phyloP scores from a whole-genome alignment of 164 flowering plant genomes.

The Berberis thunbergii region DNA sequence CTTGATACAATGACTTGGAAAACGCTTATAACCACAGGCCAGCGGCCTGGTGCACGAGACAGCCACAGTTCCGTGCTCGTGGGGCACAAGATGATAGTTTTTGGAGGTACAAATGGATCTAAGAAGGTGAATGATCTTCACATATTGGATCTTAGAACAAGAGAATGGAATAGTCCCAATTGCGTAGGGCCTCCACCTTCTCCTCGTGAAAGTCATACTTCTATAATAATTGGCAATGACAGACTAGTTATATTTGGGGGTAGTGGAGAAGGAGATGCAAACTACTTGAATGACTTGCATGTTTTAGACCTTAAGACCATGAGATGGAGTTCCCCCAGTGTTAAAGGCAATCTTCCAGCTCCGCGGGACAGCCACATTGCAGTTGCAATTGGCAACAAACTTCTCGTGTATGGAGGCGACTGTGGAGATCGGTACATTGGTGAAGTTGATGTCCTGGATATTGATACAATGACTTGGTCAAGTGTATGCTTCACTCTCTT shows the following conservation, averaged over 20 bases:
- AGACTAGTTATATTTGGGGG: slow-evolving; percentile 86
- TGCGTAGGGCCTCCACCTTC: slow-evolving; percentile 65
- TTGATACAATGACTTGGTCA: slow-evolving; percentile 64
- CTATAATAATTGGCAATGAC: slow-evolving; percentile 56
- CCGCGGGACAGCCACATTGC: slow-evolving; percentile 88
- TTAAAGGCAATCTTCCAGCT: slow-evolving; percentile 61
- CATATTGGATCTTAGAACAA: slow-evolving; percentile 50
- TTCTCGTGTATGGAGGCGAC: slow-evolving; percentile 88
- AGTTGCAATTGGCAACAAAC: slow-evolving; percentile 47
- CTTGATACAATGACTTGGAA: slow-evolving; percentile 72
- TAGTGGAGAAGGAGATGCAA: slow-evolving; percentile 84
- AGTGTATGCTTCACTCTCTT: slow-evolving; percentile 33
- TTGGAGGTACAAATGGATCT: slow-evolving; percentile 90
- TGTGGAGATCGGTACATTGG: slow-evolving; percentile 83
- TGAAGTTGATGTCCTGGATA: slow-evolving; percentile 60
- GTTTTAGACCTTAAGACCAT: slow-evolving; percentile 64
- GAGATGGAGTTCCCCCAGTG: slow-evolving; percentile 65
- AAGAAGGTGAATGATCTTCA: slow-evolving; percentile 83
- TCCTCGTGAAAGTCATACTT: slow-evolving; percentile 88
- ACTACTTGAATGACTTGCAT: slow-evolving; percentile 85
- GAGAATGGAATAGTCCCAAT: slow-evolving; percentile 60
- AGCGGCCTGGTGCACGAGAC: slow-evolving; percentile 87
- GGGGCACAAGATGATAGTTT: slow-evolving; percentile 63
- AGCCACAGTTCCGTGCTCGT: slow-evolving; percentile 81
- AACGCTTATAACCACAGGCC: slow-evolving; percentile 56